Evolutionary conservation across 495 filamentous ascomycete genomes (phyloP), one percentile per base, ranked within the genome.

Genomic region (Rhizodiscina lignyota): DNA sequence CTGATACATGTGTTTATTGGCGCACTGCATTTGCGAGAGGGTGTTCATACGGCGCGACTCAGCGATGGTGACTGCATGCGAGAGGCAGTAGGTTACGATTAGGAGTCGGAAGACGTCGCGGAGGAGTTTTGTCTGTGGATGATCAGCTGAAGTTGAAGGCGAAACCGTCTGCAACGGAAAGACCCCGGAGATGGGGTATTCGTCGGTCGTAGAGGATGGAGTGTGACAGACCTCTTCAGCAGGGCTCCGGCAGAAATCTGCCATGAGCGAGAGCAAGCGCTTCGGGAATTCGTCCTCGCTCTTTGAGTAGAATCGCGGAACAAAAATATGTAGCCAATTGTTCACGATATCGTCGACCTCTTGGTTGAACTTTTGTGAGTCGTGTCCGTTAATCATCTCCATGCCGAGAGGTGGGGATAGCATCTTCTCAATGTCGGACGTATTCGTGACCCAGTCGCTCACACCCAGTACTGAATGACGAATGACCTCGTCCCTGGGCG

Each of bases 61-160:
- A 18, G 38, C 24, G 13, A 59, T 39, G 23, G 47, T 55, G 21
- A 59, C 21, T 31, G 52, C 51, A 41, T 53, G 55, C 30, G 47
- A 50, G 51, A 59, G 55, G 31, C 56, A 55, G 41, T 50, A 59
- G 23, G 55, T 59, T 28, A 48, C 35, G 18, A 55, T 35, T 18
- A 54, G 44, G 34, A 59, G 51, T 21, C 54, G 53, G 35, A 53
- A 36, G 18, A 57, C 41, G 24, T 49, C 40, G n/a, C 36, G 35
- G 22, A 56, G 44, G 31, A 58, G 43, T 16, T 45, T 43, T n/a
- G 32, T 33, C 47, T 50, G 35, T 32, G 32, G 13, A 18, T 22
- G 10, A 23, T 43, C 33, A 34, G 18, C 18, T n/a, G n/a, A n/a
- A n/a, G n/a, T n/a, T n/a, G n/a, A n/a, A n/a, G n/a, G n/a, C n/a